Conservation (phyloP, 164 flowering plant species). For the Magnolia kwangsiensis region DNA sequence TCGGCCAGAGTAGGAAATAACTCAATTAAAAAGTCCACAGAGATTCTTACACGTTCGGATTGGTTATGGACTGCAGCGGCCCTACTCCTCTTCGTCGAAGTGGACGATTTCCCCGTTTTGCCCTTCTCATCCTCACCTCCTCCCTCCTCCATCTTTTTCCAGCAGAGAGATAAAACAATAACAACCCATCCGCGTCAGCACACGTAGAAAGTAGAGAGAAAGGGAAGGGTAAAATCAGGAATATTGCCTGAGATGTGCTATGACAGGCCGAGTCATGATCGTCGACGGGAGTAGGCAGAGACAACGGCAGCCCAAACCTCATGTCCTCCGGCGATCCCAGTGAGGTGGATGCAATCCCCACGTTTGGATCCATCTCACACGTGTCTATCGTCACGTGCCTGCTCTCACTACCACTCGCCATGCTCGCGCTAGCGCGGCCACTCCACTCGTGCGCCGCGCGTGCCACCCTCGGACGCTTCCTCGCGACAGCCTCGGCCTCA, state of each 20-base stretch:
- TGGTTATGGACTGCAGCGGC: slow-evolving; percentile 88
- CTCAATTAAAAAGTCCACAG: too few relatives aligned
- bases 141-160: slow-evolving; percentile 30
- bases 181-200: background rate
- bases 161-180: background rate
- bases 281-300: slow-evolving; percentile 36
- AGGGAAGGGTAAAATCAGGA: background rate
- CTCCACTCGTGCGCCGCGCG: slow-evolving; percentile 33
- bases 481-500: slow-evolving; percentile 8
- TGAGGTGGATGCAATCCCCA: slow-evolving; percentile 22
- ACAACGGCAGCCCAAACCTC: slow-evolving; percentile 31
- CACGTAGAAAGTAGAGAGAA: background rate
- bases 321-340: slow-evolving; percentile 48
- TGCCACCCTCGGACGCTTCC: slow-evolving; percentile 8
- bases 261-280: slow-evolving; percentile 69
- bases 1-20: too few relatives aligned
- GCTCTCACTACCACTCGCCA: slow-evolving; percentile 7
- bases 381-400: slow-evolving; percentile 41
- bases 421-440: slow-evolving; percentile 42
- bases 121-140: slow-evolving; percentile 34
- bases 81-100: slow-evolving; percentile 61
- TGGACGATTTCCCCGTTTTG: slow-evolving; percentile 39
- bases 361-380: slow-evolving; percentile 23
- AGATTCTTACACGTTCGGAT: slow-evolving; percentile 66
- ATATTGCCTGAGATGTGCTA: slow-evolving; percentile 40